These are phyloP conservation scores for Phaeosphaeria sp. DNA, from an alignment of 2,329 filamentous ascomycete genomes.

Conservation along the genomic window DNA sequence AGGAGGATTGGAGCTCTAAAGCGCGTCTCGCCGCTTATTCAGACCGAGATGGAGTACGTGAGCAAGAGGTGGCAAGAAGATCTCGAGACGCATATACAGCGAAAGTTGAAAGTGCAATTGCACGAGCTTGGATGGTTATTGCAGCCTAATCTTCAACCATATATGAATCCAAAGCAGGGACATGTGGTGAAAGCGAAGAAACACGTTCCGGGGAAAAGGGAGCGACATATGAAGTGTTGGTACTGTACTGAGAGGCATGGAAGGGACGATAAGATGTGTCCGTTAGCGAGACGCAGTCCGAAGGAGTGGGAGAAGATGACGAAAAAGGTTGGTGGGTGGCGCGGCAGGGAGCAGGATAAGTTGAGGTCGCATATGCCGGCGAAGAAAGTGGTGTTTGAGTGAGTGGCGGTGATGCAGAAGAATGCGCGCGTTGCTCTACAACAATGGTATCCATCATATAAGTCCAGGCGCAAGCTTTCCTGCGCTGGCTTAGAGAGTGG, in stretches of 20 bases:
- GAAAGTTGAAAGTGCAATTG: not conserved
- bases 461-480: too few relatives aligned
- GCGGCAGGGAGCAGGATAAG: not conserved
- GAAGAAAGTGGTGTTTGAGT: slow-evolving; percentile 10
- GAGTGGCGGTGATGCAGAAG: not conserved
- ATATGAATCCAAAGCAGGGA: not conserved
- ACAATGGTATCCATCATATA: too few relatives aligned
- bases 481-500: too few relatives aligned
- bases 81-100: not conserved
- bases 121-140: not conserved
- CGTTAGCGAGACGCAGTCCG: not conserved
- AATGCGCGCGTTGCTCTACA: not conserved
- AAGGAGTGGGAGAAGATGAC: not conserved
- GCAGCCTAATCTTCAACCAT: not conserved
- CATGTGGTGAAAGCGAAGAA: not conserved
- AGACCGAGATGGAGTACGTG: slow-evolving; percentile 19
- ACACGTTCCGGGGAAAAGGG: not conserved
- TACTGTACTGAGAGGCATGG: slow-evolving; percentile 19
- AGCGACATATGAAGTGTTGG: slow-evolving; percentile 17
- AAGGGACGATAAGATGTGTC: slow-evolving; percentile 12
- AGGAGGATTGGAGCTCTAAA: slow-evolving; percentile 8
- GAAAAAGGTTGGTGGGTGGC: slow-evolving; percentile 3
- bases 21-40: slow-evolving; percentile 10
- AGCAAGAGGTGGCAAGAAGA: slow-evolving; percentile 7
- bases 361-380: not conserved